phyloP scores from a whole-genome alignment of 208 protist species.

The Trypanosoma caninum region DNA sequence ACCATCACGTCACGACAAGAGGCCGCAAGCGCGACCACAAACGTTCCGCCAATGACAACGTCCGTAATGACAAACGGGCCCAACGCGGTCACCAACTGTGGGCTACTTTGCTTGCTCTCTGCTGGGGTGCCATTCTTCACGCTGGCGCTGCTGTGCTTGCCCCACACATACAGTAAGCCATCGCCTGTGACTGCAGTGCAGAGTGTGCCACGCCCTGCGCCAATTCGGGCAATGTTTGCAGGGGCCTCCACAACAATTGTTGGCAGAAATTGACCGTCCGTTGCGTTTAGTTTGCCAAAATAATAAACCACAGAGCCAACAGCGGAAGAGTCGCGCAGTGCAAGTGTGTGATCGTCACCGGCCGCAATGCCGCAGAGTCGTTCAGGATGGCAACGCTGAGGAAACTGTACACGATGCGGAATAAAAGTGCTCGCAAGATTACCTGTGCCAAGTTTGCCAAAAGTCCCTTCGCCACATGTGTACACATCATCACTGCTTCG shows the following conservation, averaged over 20 bases:
- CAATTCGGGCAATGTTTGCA: conserved; percentile 27
- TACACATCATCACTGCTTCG: conserved; percentile 58
- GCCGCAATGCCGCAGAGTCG: conserved; percentile 48
- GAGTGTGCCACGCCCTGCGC: conserved; percentile 52
- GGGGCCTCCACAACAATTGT: conserved; percentile 29
- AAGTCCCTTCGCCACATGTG: conserved; percentile 61
- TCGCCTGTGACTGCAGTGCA: conserved; percentile 32
- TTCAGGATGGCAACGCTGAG: conserved; percentile 52
- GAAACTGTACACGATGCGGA: conserved; percentile 64
- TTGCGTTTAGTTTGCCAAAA: conserved; percentile 63
- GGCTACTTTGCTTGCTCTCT: conserved; percentile 20
- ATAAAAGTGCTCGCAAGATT: conserved; percentile 29
- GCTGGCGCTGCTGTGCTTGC: conserved; percentile 53
- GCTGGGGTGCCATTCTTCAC: conserved; percentile 52
- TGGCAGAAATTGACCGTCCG: conserved; percentile 54
- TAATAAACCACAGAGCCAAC: conserved; percentile 74
- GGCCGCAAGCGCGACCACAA: conserved; percentile 49
- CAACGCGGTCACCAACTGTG: conserved; percentile 35
- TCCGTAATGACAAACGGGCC: conserved; percentile 28
- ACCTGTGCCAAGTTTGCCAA: conserved; percentile 74
- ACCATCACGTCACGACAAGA: conserved; percentile 2
- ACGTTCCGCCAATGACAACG: conserved; percentile 45
- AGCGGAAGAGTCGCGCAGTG: conserved; percentile 53
- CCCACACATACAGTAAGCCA: conserved; percentile 68
- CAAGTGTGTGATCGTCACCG: conserved; percentile 75